Base-by-base conservation (phyloP, 2,329 filamentous ascomycete species). In the Ceratocystis papillata region DNA sequence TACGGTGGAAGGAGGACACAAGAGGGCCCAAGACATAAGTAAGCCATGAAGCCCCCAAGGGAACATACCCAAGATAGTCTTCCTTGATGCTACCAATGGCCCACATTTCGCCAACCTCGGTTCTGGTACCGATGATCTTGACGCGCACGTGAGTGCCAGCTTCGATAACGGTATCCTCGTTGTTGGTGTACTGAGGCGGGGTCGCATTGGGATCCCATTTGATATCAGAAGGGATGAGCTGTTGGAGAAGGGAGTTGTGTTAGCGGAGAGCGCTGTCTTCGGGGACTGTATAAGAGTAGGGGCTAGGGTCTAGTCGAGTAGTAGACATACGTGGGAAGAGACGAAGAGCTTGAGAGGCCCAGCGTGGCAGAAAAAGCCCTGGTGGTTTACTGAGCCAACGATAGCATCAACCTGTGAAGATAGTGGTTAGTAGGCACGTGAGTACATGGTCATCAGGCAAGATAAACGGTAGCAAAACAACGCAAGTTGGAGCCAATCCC, bases 81-180 rank as follows among this genome's bases (percentile, higher is more conserved):
- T 87, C 93, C 77, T 96, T 96, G 79, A 99, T 96, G 71, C 90
- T 97, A 68, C 92, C 94, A 75, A 99, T 96, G 46, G 93, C 94
- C 82, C 89, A 96, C 83, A 99, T 96, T 74, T 90, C 88, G 69
- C 90, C 90, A 63, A 97, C 90, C 75, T 97, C 94, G 70, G 89
- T 92, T 76, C 95, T 85, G 63, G 93, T 89, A 76, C 94, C 94
- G 71, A 96, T 90, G 69, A 99, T 87, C 78, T 96, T 96, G 70
- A 97, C 85, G 60, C 94, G 89, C 69, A 99, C 85, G 72, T 96
- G 93, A 17, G 92, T 95, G 61, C 91, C 90, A 68, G 91, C 90
- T 77, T 97, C 92, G 72, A 99, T 96, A 45, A 91, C 87, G 70
- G 92, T 90, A 70, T 96, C 94, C 69, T 89, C 90, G 72, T 96